Evolutionary conservation across 805 yeast species (phyloP), one percentile per base, ranked within the genome.

Genomic region (Yamadazyma olivae): DNA sequence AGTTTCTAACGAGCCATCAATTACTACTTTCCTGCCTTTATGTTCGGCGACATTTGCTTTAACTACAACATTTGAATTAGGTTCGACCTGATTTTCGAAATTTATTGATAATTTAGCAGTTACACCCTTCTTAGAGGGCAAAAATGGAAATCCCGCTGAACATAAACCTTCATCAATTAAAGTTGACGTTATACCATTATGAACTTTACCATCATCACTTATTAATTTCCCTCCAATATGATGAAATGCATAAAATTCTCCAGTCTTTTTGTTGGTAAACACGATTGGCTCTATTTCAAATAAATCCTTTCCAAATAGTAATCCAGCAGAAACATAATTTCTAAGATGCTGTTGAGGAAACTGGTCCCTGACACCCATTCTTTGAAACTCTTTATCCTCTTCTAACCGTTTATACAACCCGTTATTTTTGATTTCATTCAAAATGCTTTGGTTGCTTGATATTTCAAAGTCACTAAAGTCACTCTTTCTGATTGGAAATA

Each of bases 121-220:
- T 17, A 93, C 96, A 10, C 98, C 99, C 33, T 83, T 70, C 38
- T 79, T 74, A 39, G 80, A 77, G 1, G 98, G 98, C 9, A 91
- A 65, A 18, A 73, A 63, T 3, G 87, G 79, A 54, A 89, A 91
- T 12, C 96, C 98, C 51, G 95, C 84, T 29, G 79, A 70, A 50
- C 96, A 87, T 19, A 91, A 62, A 0, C 83, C 82, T 54, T 90
- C 97, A 59, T 91, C 98, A 35, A 91, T 43, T 10, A 91, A 56
- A 2, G 95, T 80, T 2, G 95, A 74, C 4, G 86, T 59, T 3
- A 90, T 69, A 3, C 97, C 96, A 49, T 84, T 83, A 54, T 88
- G 95, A 14, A 91, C 75, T 35, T 78, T 77, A 0, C 86, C 86
- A 32, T 81, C 83, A 32, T 74, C 76, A 33, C 90, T 86, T 5